Base-by-base conservation (phyloP, 768 basidiomycete genomes). In the Rubroboletus satanas region DNA sequence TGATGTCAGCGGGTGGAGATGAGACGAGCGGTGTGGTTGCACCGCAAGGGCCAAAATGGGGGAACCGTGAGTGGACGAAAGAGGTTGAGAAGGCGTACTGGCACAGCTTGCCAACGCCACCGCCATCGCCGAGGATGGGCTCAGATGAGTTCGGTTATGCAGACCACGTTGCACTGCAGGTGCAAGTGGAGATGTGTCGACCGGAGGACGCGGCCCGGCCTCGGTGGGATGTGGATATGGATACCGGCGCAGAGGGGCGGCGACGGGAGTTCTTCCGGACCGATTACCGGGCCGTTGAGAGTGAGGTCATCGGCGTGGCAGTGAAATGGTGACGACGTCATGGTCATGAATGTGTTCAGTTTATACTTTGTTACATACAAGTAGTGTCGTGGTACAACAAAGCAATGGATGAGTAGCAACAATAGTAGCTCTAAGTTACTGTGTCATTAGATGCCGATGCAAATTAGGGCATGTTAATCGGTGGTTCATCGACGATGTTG, bases 71-170 rank as follows among this genome's bases (percentile, higher is more conserved):
- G 59, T 93, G 92, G 92, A 87, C 86, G 35, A 77, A 78, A 62
- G 79, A 75, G 59, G 92, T 95, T 33, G 95, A 97, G 70, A 80
- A 77, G 54, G 79, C 83, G 44, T 98, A 97, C 68, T 96, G 94
- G 94, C 69, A 73, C 53, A 72, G 67, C 50, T 59, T 76, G 44
- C 75, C 75, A 3, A 79, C 78, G 4, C 79, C 81, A 31, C 79
- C 78, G 17, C 69, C 73, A 26, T 75, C 78, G n/a, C 77, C 77
- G 11, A 57, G 52, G 21, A 52, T 54, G 41, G 43, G 43, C 45
- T 56, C 46, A 49, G 49, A 41, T 35, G 60, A 55, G 45, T 4
- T 57, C 39, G 46, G 28, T 14, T 21, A 42, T 37, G 74, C 76
- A 11, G 77, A 82, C 59, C 52, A 43, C 35, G 58, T 80, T 33